Percentiles rank a stretch among this genome's conserved stretches.
Conservation (phyloP, 192 early-diverging fungal species). For the Dissophora globulifera region DNA sequence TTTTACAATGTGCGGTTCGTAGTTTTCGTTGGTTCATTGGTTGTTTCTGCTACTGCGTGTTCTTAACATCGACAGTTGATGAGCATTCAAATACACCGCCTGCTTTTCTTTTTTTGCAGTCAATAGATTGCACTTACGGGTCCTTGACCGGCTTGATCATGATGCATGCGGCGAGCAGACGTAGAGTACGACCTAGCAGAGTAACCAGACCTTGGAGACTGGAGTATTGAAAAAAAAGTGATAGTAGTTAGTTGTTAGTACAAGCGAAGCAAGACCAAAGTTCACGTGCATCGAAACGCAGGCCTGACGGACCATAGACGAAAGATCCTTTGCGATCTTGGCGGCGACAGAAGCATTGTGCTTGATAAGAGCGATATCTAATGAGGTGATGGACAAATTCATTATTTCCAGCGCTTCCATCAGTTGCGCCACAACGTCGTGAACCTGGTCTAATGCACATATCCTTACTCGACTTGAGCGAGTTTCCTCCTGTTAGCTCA, state of each 20-base stretch:
- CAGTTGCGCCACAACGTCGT: no score
- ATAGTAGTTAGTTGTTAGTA: no score
- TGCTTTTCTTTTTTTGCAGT: background rate
- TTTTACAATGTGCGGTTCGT: no score
- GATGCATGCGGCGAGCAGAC: constrained; percentile 27
- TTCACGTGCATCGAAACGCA: no score
- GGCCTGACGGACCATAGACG: constrained; percentile 47
- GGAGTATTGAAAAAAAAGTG: background rate
- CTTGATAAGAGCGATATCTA: constrained; percentile 90
- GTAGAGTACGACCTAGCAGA: constrained; percentile 29
- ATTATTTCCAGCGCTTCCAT: background rate
- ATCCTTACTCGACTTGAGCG: constrained; percentile 77
- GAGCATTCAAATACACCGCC: no score
- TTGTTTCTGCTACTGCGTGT: no score
- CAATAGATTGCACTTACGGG: constrained; percentile 32
- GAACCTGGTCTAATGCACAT: background rate
- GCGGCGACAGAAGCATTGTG: constrained; percentile 90
- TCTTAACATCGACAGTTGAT: no score
- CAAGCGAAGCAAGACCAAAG: no score
- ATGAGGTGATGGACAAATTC: background rate
- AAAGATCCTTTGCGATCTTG: constrained; percentile 74
- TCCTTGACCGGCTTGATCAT: constrained; percentile 1
- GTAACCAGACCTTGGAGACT: background rate
- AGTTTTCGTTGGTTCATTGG: no score
- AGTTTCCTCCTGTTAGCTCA: constrained; percentile 85